Conservation (phyloP, 257 asterid genomes). For the Ophiorrhiza pumila region DNA sequence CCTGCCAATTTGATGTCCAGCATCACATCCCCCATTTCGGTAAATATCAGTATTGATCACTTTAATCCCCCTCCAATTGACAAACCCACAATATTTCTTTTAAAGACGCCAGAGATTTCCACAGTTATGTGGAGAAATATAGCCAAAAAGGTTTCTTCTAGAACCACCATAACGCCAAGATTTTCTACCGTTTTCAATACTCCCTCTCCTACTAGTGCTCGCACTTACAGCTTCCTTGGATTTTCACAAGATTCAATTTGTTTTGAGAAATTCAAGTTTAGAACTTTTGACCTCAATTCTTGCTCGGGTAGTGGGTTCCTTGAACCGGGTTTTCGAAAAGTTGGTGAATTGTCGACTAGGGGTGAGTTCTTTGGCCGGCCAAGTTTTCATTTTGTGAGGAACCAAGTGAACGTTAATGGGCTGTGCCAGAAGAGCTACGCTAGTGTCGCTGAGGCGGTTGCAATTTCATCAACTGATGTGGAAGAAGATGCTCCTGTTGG, state of each 20-base stretch:
- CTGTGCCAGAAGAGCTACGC: constrained; percentile 50
- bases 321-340: constrained; percentile 31
- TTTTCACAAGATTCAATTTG: constrained; percentile 31
- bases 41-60: constrained; percentile 29
- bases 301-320: constrained; percentile 26
- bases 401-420: constrained; percentile 15
- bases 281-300: constrained; percentile 34
- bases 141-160: constrained; percentile 41
- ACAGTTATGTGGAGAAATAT: constrained; percentile 72
- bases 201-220: constrained; percentile 25
- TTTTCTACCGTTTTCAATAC: constrained; percentile 10
- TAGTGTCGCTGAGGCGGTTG: constrained; percentile 76
- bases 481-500: constrained; percentile 50
- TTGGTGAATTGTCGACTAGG: constrained; percentile 14
- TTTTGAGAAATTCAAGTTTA: constrained; percentile 26
- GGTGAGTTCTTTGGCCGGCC: constrained; percentile 10
- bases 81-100: constrained; percentile 22
- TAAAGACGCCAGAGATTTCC: constrained; percentile 32
- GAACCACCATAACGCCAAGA: constrained; percentile 17
- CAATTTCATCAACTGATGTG: constrained; percentile 45
- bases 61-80: constrained; percentile 19
- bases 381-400: background rate
- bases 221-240: constrained; percentile 41
- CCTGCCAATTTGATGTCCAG: constrained; percentile 52
- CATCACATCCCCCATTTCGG: constrained; percentile 37